These are phyloP conservation scores for Syzygium grande DNA, from an alignment of 345 rosid species.

Conservation along the genomic window DNA sequence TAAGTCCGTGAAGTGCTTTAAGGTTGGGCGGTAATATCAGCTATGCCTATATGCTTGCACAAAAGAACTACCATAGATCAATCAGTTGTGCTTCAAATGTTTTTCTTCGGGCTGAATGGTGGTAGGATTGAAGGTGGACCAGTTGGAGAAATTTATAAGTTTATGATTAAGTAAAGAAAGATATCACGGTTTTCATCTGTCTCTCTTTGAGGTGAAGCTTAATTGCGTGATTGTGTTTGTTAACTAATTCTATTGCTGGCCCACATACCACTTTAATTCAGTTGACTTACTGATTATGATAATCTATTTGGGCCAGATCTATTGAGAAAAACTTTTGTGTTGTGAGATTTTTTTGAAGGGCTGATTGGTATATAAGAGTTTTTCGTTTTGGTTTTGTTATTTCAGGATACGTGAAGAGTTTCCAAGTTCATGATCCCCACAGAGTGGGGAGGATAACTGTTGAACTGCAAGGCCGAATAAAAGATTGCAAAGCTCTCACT, in stretches of 20 bases:
- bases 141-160: not conserved
- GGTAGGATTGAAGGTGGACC: not conserved
- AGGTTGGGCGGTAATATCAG: not conserved
- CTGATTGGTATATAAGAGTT: not conserved
- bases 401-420: slow-evolving; percentile 67
- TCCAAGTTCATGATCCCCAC: slow-evolving; percentile 68
- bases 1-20: not conserved
- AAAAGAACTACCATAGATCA: not conserved
- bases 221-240: not conserved
- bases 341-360: not conserved
- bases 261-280: not conserved
- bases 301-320: not conserved
- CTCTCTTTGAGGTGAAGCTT: not conserved
- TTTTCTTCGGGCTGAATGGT: not conserved
- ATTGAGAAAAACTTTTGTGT: not conserved
- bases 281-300: not conserved
- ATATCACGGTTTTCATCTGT: not conserved
- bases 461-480: slow-evolving; percentile 83
- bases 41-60: not conserved
- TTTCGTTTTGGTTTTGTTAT: not conserved
- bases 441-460: slow-evolving; percentile 84
- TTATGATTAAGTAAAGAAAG: not conserved
- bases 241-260: not conserved
- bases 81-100: not conserved
- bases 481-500: slow-evolving; percentile 74